Evolutionary conservation across 352 stramenopile species (phyloP).

Genomic region (Aphanomyces astaci): DNA sequence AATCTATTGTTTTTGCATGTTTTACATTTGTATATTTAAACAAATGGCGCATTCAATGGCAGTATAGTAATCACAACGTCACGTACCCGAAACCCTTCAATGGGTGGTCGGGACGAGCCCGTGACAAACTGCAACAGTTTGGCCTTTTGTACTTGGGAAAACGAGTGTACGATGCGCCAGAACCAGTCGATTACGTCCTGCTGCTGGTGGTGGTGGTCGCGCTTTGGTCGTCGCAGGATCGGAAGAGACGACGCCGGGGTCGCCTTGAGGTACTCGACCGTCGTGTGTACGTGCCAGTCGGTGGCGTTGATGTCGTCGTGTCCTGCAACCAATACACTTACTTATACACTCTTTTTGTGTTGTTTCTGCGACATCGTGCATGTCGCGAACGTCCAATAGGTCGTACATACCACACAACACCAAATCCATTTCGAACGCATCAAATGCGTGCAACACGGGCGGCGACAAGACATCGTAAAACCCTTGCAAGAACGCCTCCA

Average conservation of each 20-base stretch:
- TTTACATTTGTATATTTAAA: no score
- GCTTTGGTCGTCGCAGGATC: slow-evolving; percentile 4
- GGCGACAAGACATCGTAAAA: slow-evolving; percentile 66
- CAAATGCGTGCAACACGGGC: slow-evolving; percentile 47
- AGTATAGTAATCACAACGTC: no score
- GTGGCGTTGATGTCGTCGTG: slow-evolving; percentile 47
- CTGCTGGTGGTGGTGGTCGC: slow-evolving; percentile 28
- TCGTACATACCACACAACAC: slow-evolving; percentile 48
- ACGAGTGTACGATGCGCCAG: slow-evolving; percentile 46
- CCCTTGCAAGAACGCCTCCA: slow-evolving; percentile 51
- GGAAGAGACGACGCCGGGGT: no score
- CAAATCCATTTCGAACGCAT: slow-evolving; percentile 69
- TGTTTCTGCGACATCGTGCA: no score
- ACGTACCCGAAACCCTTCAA: slow-evolving; percentile 35
- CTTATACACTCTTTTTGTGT: no score
- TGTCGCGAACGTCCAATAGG: no score
- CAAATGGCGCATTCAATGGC: no score
- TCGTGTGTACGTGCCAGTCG: slow-evolving; percentile 48
- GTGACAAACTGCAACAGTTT: slow-evolving; percentile 64
- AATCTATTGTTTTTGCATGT: no score
- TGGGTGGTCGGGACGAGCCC: slow-evolving; percentile 58
- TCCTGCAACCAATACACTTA: no score
- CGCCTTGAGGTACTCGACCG: slow-evolving; percentile 26
- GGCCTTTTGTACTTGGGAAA: slow-evolving; percentile 52
- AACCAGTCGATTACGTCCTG: slow-evolving; percentile 53